Evolutionary conservation across 2,329 filamentous ascomycete species (phyloP).

Genomic region (Macrophomina pseudophaseolina): DNA sequence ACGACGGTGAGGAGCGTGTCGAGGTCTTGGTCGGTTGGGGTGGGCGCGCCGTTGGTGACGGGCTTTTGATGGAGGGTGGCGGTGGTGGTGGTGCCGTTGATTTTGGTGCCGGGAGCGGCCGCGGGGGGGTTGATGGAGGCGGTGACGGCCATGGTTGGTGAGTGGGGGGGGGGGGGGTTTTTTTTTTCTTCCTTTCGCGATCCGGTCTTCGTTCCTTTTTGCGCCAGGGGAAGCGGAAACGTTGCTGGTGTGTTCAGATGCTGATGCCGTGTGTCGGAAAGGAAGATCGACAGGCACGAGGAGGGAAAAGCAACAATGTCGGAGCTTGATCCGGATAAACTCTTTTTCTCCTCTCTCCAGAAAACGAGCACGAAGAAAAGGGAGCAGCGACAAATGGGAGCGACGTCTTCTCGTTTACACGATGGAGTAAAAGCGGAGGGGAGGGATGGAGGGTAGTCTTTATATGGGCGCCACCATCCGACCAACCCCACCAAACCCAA

Average conservation of each 20-base stretch:
- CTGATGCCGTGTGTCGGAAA: too few relatives aligned
- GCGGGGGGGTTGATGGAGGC: conserved; percentile 17
- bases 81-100: conserved; percentile 16
- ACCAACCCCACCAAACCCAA: not conserved
- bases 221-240: not conserved
- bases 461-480: not conserved
- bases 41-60: not conserved
- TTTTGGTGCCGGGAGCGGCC: not conserved
- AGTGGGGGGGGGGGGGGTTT: too few relatives aligned
- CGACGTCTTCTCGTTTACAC: too few relatives aligned
- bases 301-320: not conserved
- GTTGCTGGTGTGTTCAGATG: not conserved
- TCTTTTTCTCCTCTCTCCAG: not conserved
- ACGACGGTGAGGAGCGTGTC: conserved; percentile 45
- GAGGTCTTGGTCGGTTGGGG: conserved; percentile 37
- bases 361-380: not conserved
- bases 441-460: not conserved
- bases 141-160: conserved; percentile 14
- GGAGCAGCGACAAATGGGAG: not conserved
- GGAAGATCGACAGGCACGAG: not conserved
- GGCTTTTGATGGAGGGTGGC: not conserved
- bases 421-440: not conserved
- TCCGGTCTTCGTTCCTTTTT: not conserved
- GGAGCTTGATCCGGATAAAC: not conserved
- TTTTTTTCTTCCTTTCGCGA: not conserved